These are phyloP conservation scores for Phoma herbarum DNA, from an alignment of 2,329 filamentous ascomycete genomes.

Conservation along the genomic window DNA sequence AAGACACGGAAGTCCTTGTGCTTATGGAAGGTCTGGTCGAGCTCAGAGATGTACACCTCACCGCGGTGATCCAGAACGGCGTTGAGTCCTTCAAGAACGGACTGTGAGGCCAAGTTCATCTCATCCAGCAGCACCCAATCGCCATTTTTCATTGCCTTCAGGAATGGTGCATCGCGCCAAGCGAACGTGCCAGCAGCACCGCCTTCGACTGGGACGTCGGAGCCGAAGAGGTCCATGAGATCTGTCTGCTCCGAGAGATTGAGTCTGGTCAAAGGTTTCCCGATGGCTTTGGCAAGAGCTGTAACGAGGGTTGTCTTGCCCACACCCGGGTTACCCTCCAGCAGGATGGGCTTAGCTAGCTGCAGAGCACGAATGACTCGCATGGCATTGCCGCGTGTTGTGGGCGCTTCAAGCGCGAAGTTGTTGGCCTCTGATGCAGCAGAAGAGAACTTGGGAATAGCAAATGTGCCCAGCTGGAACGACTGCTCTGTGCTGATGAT, in stretches of 20 bases:
- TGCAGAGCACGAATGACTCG: slow-evolving; percentile 89
- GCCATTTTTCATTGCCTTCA: slow-evolving; percentile 95
- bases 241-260: slow-evolving; percentile 99
- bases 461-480: slow-evolving; percentile 79
- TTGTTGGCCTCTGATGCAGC: slow-evolving; percentile 60
- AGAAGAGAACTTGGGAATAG: slow-evolving; percentile 63
- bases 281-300: slow-evolving; percentile 80
- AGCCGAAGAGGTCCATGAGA: slow-evolving; percentile 95
- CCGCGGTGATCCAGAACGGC: slow-evolving; percentile 96
- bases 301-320: slow-evolving; percentile 95
- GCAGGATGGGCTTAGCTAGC: slow-evolving; percentile 86
- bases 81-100: slow-evolving; percentile 93
- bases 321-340: slow-evolving; percentile 97
- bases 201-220: slow-evolving; percentile 94
- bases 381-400: slow-evolving; percentile 89
- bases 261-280: slow-evolving; percentile 86
- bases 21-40: slow-evolving; percentile 91
- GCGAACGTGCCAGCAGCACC: slow-evolving; percentile 88
- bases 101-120: slow-evolving; percentile 98
- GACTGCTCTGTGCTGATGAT: slow-evolving; percentile 63
- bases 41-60: slow-evolving; percentile 92
- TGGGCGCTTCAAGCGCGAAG: slow-evolving; percentile 88
- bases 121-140: slow-evolving; percentile 98
- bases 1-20: slow-evolving; percentile 94
- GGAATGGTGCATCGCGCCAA: slow-evolving; percentile 94